These are phyloP conservation scores for Fusarium fracticaudum DNA, from an alignment of 2,329 filamentous ascomycete species.

Conservation along the genomic window DNA sequence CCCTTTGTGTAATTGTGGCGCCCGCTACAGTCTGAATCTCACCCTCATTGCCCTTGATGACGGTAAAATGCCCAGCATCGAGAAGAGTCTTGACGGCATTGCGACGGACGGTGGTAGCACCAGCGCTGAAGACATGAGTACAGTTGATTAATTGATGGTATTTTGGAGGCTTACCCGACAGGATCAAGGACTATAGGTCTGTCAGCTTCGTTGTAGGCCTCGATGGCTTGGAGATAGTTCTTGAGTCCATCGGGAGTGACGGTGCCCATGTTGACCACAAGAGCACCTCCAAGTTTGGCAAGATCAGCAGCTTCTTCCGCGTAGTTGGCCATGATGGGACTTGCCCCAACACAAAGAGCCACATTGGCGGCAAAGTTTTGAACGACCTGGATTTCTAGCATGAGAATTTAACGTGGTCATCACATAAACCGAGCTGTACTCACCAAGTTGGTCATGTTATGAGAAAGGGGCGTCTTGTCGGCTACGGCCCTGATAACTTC, in stretches of 20 bases:
- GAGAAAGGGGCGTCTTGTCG: slow-evolving; percentile 75
- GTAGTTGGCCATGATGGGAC: slow-evolving; percentile 94
- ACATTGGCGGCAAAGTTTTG: slow-evolving; percentile 96
- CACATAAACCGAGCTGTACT: neutral
- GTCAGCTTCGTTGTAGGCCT: slow-evolving; percentile 81
- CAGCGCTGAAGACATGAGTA: slow-evolving; percentile 62
- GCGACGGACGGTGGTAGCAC: slow-evolving; percentile 79
- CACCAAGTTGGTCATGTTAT: slow-evolving; percentile 96
- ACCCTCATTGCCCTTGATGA: slow-evolving; percentile 94
- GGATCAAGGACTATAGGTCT: slow-evolving; percentile 87
- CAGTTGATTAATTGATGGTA: neutral
- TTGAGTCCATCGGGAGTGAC: slow-evolving; percentile 77
- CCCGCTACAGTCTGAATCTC: slow-evolving; percentile 82
- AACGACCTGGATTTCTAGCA: slow-evolving; percentile 64
- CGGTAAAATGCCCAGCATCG: slow-evolving; percentile 77
- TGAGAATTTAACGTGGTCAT: neutral
- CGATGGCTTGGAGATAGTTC: slow-evolving; percentile 78
- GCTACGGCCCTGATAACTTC: slow-evolving; percentile 69
- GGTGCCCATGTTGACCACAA: slow-evolving; percentile 96
- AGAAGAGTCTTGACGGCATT: slow-evolving; percentile 77
- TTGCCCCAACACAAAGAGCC: slow-evolving; percentile 83
- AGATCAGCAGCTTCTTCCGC: slow-evolving; percentile 84
- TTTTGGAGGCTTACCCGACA: slow-evolving; percentile 69
- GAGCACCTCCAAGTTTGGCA: slow-evolving; percentile 76
- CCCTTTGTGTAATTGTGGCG: slow-evolving; percentile 68